phyloP scores from a whole-genome alignment of 805 yeast genomes.

The Cyberlindnera maclurae region DNA sequence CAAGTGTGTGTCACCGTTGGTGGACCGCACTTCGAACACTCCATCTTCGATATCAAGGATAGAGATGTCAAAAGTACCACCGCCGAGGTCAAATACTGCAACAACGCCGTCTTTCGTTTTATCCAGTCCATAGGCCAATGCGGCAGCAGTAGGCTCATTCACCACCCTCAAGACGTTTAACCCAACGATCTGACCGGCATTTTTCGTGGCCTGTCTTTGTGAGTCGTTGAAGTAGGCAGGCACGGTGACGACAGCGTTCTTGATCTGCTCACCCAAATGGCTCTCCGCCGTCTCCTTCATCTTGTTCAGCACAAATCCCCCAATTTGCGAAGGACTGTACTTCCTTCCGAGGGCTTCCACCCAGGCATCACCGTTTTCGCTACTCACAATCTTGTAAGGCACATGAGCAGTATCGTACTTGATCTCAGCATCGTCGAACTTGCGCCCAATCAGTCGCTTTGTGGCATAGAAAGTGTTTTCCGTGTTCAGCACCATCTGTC shows the following conservation, averaged over 20 bases:
- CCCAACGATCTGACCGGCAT: constrained; percentile 72
- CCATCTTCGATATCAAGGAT: constrained; percentile 73
- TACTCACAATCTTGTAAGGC: constrained; percentile 57
- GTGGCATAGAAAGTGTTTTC: constrained; percentile 78
- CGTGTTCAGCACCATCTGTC: constrained; percentile 72
- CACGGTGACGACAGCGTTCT: constrained; percentile 75
- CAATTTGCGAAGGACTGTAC: constrained; percentile 65
- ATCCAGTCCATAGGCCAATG: constrained; percentile 73
- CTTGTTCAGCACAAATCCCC: constrained; percentile 55
- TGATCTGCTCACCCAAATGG: constrained; percentile 44
- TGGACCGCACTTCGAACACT: constrained; percentile 74
- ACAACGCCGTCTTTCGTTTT: constrained; percentile 34
- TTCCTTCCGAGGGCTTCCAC: constrained; percentile 35
- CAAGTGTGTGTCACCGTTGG: constrained; percentile 78
- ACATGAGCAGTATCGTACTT: constrained; percentile 57
- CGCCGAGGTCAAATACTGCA: constrained; percentile 70
- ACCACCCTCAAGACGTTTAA: constrained; percentile 67
- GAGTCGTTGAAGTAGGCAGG: constrained; percentile 82
- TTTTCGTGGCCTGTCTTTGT: constrained; percentile 79
- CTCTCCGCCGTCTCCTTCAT: constrained; percentile 61
- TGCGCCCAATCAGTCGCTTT: constrained; percentile 72
- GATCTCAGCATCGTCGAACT: constrained; percentile 60
- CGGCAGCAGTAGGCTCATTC: constrained; percentile 85
- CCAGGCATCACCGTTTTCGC: constrained; percentile 65
- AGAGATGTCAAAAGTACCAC: constrained; percentile 82